Conservation (phyloP, 2,329 filamentous ascomycete species). For the Biscogniauxia marginata region DNA sequence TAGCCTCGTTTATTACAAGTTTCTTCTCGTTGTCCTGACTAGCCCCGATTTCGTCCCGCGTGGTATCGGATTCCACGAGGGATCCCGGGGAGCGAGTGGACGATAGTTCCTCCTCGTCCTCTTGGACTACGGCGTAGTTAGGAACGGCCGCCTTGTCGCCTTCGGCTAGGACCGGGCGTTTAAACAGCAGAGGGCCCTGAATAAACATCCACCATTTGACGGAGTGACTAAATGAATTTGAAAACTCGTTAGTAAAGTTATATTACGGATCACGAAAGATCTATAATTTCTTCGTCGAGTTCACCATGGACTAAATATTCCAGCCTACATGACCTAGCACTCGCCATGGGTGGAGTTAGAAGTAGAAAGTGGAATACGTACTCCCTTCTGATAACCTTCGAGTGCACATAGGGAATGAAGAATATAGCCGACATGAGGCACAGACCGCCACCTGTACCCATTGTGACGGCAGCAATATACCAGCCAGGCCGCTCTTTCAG, state of each 20-base stretch:
- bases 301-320: too few relatives aligned
- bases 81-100: slow-evolving; percentile 35
- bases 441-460: slow-evolving; percentile 63
- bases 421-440: slow-evolving; percentile 61
- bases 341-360: too few relatives aligned
- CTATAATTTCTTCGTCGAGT: too few relatives aligned
- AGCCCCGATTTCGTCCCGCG: slow-evolving; percentile 15
- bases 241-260: background rate
- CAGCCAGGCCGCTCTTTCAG: slow-evolving; percentile 64
- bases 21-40: slow-evolving; percentile 42
- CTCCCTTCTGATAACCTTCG: slow-evolving; percentile 68
- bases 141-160: slow-evolving; percentile 60
- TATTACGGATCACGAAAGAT: too few relatives aligned
- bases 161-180: slow-evolving; percentile 53
- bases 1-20: slow-evolving; percentile 46
- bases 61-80: slow-evolving; percentile 27
- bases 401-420: slow-evolving; percentile 70
- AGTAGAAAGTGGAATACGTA: background rate
- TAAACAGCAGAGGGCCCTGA: slow-evolving; percentile 63
- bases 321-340: too few relatives aligned
- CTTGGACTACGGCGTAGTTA: slow-evolving; percentile 75
- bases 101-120: slow-evolving; percentile 50
- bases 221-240: slow-evolving; percentile 38
- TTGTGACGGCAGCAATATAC: slow-evolving; percentile 65
- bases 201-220: slow-evolving; percentile 64